phyloP scores from a whole-genome alignment of 2,329 filamentous ascomycete genomes.

The Thermoascus crustaceus region DNA sequence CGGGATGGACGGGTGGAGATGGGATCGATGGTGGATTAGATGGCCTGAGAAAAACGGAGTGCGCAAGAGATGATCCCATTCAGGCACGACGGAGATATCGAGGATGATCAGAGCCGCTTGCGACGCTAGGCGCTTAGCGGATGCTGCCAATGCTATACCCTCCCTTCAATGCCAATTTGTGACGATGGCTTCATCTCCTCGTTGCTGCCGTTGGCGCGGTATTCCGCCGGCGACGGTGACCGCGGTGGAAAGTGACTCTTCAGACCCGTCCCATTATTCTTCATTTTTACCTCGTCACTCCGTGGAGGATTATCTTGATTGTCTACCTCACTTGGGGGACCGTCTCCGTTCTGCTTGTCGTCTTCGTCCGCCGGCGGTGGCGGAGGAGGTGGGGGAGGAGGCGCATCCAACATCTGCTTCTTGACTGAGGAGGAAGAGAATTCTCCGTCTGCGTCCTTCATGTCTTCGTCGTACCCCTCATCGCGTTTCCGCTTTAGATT shows the following conservation, averaged over 20 bases:
- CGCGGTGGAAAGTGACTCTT: background rate
- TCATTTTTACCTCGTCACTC: constrained; percentile 1
- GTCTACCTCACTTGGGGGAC: constrained; percentile 2
- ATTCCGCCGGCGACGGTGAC: background rate
- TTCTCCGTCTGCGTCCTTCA: constrained; percentile 12
- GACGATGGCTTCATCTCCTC: constrained; percentile 8
- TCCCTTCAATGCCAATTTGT: constrained; percentile 19
- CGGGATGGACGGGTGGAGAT: too few species aligned
- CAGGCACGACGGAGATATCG: background rate
- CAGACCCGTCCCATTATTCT: constrained; percentile 6
- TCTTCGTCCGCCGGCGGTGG: constrained; percentile 15
- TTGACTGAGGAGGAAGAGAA: constrained; percentile 11
- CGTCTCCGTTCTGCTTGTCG: constrained; percentile 7
- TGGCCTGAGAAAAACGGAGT: too few species aligned
- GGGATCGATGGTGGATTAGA: too few species aligned
- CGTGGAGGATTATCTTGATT: background rate
- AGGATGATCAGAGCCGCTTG: constrained; percentile 5
- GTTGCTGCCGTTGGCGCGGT: background rate
- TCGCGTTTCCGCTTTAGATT: constrained; percentile 14
- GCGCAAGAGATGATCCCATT: background rate
- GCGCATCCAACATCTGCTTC: constrained; percentile 13
- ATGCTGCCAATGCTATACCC: constrained; percentile 9
- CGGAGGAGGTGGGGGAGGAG: constrained; percentile 26
- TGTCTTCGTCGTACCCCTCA: constrained; percentile 13
- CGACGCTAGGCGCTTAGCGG: constrained; percentile 31